Conservation (phyloP, 345 rosid species). For the Salix arbutifolia region DNA sequence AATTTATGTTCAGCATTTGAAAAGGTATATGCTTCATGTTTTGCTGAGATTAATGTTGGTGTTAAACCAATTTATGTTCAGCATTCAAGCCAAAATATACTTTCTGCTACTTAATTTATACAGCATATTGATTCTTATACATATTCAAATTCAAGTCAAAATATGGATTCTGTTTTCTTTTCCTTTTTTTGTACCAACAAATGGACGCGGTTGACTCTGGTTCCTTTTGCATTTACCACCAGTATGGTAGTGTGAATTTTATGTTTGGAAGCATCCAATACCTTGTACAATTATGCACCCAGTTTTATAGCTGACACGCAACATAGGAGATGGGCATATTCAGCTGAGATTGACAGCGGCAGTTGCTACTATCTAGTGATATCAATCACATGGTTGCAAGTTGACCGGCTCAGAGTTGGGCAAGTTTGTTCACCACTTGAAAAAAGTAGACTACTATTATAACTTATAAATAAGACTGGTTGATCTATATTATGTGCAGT, state of each 20-base stretch:
- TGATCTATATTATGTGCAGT: background rate
- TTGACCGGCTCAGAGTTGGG: background rate
- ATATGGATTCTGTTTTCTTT: background rate
- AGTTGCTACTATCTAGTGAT: background rate
- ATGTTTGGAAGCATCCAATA: background rate
- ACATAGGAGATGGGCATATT: background rate
- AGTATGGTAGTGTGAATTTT: background rate
- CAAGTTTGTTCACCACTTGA: background rate
- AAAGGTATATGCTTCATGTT: conserved; percentile 49
- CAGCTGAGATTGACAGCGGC: background rate
- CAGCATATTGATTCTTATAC: too few relatives aligned
- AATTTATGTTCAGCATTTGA: conserved; percentile 30
- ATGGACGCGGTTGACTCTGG: background rate
- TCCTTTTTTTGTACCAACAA: background rate
- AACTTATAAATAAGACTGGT: background rate
- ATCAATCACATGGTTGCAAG: background rate
- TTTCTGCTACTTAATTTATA: background rate
- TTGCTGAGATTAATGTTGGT: background rate
- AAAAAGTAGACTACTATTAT: background rate
- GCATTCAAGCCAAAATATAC: background rate
- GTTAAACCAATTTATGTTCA: conserved; percentile 2
- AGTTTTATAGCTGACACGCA: background rate
- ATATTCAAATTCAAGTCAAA: background rate
- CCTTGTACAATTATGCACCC: background rate
- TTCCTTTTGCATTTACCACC: background rate